These are phyloP conservation scores for Chrysoporthe cubensis DNA, from an alignment of 2,329 filamentous ascomycete genomes.

Conservation along the genomic window DNA sequence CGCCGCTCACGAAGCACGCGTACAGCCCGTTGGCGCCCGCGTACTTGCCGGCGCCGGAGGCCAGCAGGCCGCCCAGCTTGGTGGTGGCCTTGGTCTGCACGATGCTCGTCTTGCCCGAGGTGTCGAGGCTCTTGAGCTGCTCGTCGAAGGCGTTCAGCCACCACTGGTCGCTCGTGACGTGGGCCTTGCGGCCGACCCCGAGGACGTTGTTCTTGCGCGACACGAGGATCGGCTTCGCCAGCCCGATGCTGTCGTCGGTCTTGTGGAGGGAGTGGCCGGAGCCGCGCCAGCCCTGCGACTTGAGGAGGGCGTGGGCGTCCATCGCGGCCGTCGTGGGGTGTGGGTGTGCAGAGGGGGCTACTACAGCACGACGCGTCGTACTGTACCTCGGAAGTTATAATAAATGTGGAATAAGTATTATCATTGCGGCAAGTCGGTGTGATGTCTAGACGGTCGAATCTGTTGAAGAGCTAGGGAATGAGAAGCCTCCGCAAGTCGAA, in stretches of 20 bases:
- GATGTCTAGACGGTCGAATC: not conserved
- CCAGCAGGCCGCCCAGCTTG: constrained; percentile 57
- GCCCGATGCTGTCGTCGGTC: constrained; percentile 71
- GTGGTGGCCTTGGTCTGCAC: constrained; percentile 54
- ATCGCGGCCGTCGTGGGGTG: constrained; percentile 49
- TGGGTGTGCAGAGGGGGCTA: not conserved
- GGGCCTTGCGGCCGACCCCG: constrained; percentile 78
- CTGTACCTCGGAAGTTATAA: not conserved
- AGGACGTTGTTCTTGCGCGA: constrained; percentile 80
- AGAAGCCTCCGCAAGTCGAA: constrained; percentile 5
- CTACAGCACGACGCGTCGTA: constrained; percentile 12
- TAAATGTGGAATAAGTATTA: not conserved
- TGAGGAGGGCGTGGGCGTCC: constrained; percentile 83
- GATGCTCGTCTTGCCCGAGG: constrained; percentile 58
- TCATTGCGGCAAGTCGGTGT: constrained; percentile 15
- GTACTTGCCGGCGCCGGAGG: constrained; percentile 59
- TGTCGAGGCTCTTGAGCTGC: constrained; percentile 80
- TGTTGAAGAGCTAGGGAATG: not conserved
- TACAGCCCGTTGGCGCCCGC: constrained; percentile 72
- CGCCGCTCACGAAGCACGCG: constrained; percentile 82
- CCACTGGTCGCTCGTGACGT: constrained; percentile 81
- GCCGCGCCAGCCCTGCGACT: constrained; percentile 87
- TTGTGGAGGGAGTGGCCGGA: constrained; percentile 86
- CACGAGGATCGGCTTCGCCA: constrained; percentile 81
- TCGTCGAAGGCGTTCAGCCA: constrained; percentile 96